These are phyloP conservation scores for Guyanaporus albipodus DNA, from an alignment of 768 basidiomycete species.

Conservation along the genomic window DNA sequence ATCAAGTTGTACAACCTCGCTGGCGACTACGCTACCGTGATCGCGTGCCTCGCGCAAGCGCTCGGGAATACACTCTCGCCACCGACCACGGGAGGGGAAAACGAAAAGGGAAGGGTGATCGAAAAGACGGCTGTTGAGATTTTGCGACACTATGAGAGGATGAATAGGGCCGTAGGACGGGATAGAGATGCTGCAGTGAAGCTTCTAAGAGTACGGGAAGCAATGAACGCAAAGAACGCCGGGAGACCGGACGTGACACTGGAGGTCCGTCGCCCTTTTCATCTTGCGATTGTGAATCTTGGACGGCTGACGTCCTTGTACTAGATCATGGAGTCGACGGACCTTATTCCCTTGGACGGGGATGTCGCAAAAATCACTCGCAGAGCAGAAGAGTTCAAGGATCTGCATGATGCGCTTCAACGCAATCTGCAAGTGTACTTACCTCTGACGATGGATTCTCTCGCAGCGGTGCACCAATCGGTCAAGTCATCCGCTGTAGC, in stretches of 20 bases:
- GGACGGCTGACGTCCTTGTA: not conserved
- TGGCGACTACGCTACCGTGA: conserved; percentile 83
- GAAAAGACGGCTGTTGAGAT: conserved; percentile 78
- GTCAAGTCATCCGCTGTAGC: conserved; percentile 67
- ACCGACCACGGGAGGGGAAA: conserved; percentile 44
- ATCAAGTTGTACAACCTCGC: conserved; percentile 96
- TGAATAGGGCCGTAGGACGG: conserved; percentile 66
- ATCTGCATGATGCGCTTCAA: conserved; percentile 81
- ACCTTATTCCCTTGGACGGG: conserved; percentile 80
- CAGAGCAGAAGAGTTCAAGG: conserved; percentile 85
- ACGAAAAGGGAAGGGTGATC: conserved; percentile 59
- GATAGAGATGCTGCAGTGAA: conserved; percentile 72
- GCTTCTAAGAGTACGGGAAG: conserved; percentile 77
- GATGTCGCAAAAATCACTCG: conserved; percentile 84
- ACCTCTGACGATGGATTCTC: conserved; percentile 87
- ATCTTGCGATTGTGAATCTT: not conserved
- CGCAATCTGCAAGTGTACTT: conserved; percentile 87
- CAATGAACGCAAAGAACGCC: conserved; percentile 67
- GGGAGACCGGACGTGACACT: conserved; percentile 75
- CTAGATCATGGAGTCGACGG: conserved; percentile 83
- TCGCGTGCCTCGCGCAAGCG: conserved; percentile 81
- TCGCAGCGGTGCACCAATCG: conserved; percentile 76
- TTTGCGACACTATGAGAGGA: conserved; percentile 74
- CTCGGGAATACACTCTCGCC: conserved; percentile 79
- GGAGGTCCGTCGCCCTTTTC: conserved; percentile 51